phyloP scores from a whole-genome alignment of 2,329 filamentous ascomycete genomes.

The Penicillium palitans region DNA sequence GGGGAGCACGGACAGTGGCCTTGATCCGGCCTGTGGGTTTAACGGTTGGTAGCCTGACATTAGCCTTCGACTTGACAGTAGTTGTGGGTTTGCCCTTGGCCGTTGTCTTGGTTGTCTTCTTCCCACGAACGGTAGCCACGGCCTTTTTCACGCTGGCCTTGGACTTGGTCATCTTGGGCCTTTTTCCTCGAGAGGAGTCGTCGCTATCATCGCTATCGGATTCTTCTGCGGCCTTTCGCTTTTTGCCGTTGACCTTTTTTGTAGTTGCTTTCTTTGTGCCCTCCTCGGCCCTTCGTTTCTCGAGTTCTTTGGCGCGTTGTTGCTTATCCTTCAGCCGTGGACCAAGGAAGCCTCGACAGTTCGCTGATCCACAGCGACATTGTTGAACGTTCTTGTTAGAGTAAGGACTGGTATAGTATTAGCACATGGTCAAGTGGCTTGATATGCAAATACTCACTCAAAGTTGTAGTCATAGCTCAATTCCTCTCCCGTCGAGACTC shows the following conservation, averaged over 20 bases:
- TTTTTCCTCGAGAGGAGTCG: constrained; percentile 16
- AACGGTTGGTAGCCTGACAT: constrained; percentile 33
- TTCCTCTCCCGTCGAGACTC: constrained; percentile 93
- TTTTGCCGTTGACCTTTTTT: constrained; percentile 34
- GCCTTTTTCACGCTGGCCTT: constrained; percentile 34
- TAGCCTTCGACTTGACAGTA: constrained; percentile 14
- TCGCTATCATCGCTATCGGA: constrained; percentile 7
- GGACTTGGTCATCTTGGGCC: constrained; percentile 29
- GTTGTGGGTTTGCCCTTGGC: constrained; percentile 15
- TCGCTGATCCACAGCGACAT: constrained; percentile 62
- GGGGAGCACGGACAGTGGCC: constrained; percentile 20
- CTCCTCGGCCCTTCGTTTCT: constrained; percentile 27
- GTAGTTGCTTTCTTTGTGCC: constrained; percentile 18
- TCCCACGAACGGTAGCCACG: constrained; percentile 19
- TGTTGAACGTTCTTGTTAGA: constrained; percentile 63
- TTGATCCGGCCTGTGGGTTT: constrained; percentile 32
- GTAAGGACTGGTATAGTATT: constrained; percentile 47
- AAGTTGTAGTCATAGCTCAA: constrained; percentile 91
- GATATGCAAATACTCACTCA: constrained; percentile 50
- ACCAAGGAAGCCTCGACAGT: constrained; percentile 63
- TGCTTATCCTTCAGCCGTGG: constrained; percentile 54
- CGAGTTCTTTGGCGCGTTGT: constrained; percentile 34
- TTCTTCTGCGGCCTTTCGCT: constrained; percentile 32
- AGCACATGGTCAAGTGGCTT: constrained; percentile 4
- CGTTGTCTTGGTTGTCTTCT: constrained; percentile 22